Base-by-base conservation (phyloP, 1,284 basidiomycete species). In the Ceratobasidium papillatum region DNA sequence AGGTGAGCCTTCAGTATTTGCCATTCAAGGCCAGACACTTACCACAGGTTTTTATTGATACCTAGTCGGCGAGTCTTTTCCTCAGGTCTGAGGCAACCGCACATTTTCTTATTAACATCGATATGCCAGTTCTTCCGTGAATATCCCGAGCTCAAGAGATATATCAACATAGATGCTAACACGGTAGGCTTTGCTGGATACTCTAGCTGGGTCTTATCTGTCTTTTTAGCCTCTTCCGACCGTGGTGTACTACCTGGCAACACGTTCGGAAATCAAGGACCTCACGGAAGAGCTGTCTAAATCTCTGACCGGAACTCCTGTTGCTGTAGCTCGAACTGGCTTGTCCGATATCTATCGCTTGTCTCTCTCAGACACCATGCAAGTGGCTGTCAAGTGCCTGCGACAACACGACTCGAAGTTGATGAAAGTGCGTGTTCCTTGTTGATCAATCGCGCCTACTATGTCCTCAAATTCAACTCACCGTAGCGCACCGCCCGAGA, bases 401-500 rank as follows among this genome's bases (percentile, higher is more conserved):
- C n/a, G n/a, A n/a, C n/a, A n/a, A n/a, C n/a, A n/a, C n/a, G 38
- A 41, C 38, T 14, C 38, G 14, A 41, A 41, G 14, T 14, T 7
- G 7, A 41, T 41, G 7, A 41, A 41, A 14, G 38, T 41, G 14
- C 38, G 38, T 41, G n/a, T n/a, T n/a, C n/a, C n/a, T n/a, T n/a
- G n/a, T n/a, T n/a, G n/a, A n/a, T n/a, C n/a, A n/a, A 41, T 41
- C 38, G 7, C 38, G 38, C 38, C 38, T 14, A 14, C 38, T 41
- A 14, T 14, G 14, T 14, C 38, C 38, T 41, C 38, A 41, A 7
- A 7, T 7, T n/a, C n/a, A n/a, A n/a, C n/a, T n/a, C n/a, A n/a
- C n/a, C n/a, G n/a, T n/a, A 62, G 59, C 41, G 27, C 11, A 45
- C 59, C 36, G 59, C 59, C 17, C 59, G 59, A 8, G 59, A 62